Percentiles rank a stretch among this genome's conserved stretches.
These are phyloP conservation scores for Magnusiomyces clavatus DNA, from an alignment of 1,139 yeast genomes.

Conservation along the genomic window DNA sequence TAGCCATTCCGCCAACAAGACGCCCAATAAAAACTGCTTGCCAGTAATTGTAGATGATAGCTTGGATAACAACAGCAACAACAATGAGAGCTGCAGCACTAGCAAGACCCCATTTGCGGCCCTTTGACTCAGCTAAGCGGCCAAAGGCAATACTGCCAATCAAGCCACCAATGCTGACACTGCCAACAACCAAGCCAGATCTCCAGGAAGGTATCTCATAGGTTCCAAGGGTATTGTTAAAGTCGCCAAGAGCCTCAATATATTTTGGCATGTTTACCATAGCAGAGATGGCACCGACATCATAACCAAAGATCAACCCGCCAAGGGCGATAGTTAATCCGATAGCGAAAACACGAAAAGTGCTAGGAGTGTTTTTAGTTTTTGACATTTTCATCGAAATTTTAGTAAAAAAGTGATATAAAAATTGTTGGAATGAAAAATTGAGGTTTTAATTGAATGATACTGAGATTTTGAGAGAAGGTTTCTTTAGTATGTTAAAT, in stretches of 20 bases:
- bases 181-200: conserved; percentile 44
- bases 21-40: conserved; percentile 38
- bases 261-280: conserved; percentile 63
- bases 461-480: too few relatives aligned
- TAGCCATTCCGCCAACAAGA: conserved; percentile 52
- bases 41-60: conserved; percentile 38
- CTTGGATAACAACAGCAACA: conserved; percentile 46
- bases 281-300: conserved; percentile 59
- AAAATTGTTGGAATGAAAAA: too few relatives aligned
- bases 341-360: too few relatives aligned
- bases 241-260: conserved; percentile 12
- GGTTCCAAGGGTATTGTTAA: not conserved
- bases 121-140: conserved; percentile 42
- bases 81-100: conserved; percentile 41
- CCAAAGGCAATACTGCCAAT: conserved; percentile 46
- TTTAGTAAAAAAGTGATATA: too few relatives aligned
- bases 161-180: conserved; percentile 48
- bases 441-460: too few relatives aligned
- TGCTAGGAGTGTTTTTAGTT: too few relatives aligned
- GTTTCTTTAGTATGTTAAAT: too few relatives aligned
- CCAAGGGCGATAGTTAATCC: conserved; percentile 37
- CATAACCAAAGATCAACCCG: conserved; percentile 53
- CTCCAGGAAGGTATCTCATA: conserved; percentile 36
- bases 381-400: too few relatives aligned
- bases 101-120: conserved; percentile 46